Evolutionary conservation across 2,329 filamentous ascomycete species (phyloP), one percentile per base, ranked within the genome.

Genomic region (Fusarium austroafricanum): DNA sequence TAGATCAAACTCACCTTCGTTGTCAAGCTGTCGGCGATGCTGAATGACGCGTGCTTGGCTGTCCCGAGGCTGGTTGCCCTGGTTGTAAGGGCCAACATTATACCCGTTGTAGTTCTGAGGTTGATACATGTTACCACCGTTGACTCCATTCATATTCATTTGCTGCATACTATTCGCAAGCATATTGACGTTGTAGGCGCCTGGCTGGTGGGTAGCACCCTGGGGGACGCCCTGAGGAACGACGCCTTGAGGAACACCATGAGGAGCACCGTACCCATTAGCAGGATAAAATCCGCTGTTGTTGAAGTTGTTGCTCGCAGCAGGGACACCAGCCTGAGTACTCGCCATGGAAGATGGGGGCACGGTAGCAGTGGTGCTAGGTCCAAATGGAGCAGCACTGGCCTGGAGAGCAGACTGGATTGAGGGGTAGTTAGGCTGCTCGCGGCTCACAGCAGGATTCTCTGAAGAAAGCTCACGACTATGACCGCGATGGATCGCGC

Each of bases 301-400:
- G 63, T 71, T 77, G 51, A 73, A 74, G 67, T 76, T 78, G 26
- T 71, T 71, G 64, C 71, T 75, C 42, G 71, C 57, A 6, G 72
- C 51, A 23, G 75, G 64, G 4, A 64, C 44, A 28, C 70, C 67
- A 26, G 70, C 50, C 4, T 76, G 70, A 15, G 75, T 68, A 26
- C 76, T 70, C 10, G 67, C 68, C 18, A 73, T 55, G 6, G 75
- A 59, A 9, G 77, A 71, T 10, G 75, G 74, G 18, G 76, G 67
- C 10, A 72, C 75, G 38, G 73, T 61, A 15, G 74, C 70, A 20
- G 77, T 73, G 52, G 75, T 73, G 55, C 86, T 80, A 12, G 92
- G 90, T 10, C 92, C 92, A 76, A 97, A 97, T 1, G 93, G 86
- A 44, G 91, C 83, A 55, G 93, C 92, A 76, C 86, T 94, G 45